phyloP scores from a whole-genome alignment of 2,329 filamentous ascomycete genomes.

The Apiospora hydei region DNA sequence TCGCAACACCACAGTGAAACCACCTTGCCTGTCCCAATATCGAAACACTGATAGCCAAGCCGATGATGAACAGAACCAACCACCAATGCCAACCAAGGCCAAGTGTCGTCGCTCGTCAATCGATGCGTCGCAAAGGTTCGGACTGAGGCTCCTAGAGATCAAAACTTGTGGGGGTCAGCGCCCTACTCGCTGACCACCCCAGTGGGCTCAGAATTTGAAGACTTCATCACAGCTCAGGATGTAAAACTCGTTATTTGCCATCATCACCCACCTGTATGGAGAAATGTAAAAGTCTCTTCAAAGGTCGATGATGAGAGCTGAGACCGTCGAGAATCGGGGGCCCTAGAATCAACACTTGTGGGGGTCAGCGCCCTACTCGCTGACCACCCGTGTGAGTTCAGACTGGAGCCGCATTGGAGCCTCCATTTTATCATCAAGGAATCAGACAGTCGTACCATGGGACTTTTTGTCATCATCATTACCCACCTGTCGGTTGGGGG shows the following conservation, averaged over 20 bases:
- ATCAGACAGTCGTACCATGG: background rate
- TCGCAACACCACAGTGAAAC: background rate
- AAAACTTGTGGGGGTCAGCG: background rate
- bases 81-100: background rate
- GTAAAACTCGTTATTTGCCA: too few species aligned
- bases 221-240: too few species aligned
- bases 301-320: too few species aligned
- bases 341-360: too few species aligned
- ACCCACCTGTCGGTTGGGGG: background rate
- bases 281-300: too few species aligned
- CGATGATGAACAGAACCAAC: background rate
- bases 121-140: background rate
- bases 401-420: too few species aligned
- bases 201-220: background rate
- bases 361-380: background rate
- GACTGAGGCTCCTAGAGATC: background rate
- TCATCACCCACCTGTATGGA: too few species aligned
- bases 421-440: background rate
- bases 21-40: background rate
- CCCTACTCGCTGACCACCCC: background rate
- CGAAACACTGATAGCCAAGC: background rate
- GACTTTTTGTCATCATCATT: too few species aligned
- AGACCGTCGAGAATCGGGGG: too few species aligned
- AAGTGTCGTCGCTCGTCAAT: background rate
- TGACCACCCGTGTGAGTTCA: background rate